These are phyloP conservation scores for Hygrophorus russula DNA, from an alignment of 768 basidiomycete species.

Conservation along the genomic window DNA sequence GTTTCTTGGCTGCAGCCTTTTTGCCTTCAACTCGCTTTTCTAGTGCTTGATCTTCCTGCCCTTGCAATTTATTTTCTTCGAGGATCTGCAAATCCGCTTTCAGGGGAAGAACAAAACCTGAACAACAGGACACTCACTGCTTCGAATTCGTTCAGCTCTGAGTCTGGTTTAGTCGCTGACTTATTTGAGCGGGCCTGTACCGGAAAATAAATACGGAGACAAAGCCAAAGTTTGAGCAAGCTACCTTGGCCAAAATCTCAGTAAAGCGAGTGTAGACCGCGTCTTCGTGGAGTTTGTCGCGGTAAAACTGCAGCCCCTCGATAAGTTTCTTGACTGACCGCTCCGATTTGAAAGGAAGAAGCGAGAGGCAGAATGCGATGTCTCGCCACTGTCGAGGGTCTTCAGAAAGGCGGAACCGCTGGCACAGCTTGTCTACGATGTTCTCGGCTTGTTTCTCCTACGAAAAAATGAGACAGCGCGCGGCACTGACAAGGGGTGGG, in stretches of 20 bases:
- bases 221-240: conserved; percentile 6
- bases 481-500: not conserved
- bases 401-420: conserved; percentile 81
- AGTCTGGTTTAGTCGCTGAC: conserved; percentile 83
- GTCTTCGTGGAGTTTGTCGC: conserved; percentile 90
- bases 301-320: conserved; percentile 85
- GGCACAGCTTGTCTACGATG: conserved; percentile 96
- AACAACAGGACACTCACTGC: conserved; percentile 30
- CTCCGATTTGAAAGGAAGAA: conserved; percentile 95
- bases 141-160: conserved; percentile 93
- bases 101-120: not conserved
- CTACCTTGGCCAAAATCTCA: conserved; percentile 85
- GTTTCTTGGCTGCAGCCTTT: conserved; percentile 69
- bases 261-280: conserved; percentile 71
- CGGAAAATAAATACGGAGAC: not conserved
- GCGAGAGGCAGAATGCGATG: conserved; percentile 88
- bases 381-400: conserved; percentile 96
- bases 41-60: conserved; percentile 84
- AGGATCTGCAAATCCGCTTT: conserved; percentile 46
- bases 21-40: conserved; percentile 80
- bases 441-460: conserved; percentile 98
- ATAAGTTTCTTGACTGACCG: conserved; percentile 93
- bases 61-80: conserved; percentile 72
- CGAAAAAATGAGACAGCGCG: not conserved
- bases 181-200: conserved; percentile 78